Percentiles rank a stretch among this genome's conserved stretches.
Evolutionary conservation across 106 monocot genomes (phyloP).

Genomic region (Posidonia australis): DNA sequence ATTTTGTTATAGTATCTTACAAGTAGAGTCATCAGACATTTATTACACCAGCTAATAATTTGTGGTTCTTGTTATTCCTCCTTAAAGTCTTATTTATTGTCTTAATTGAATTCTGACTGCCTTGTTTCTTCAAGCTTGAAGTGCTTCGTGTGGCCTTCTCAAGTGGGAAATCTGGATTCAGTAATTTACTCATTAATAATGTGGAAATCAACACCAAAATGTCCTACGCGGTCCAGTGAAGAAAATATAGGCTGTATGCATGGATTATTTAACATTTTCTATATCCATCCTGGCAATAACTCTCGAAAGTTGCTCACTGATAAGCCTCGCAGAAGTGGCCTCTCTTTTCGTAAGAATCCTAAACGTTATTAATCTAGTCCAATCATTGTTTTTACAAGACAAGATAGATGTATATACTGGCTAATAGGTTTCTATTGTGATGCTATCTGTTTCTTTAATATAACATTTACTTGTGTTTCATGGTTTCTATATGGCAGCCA

Average conservation of each 20-base stretch:
- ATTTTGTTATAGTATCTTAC: too few relatives aligned
- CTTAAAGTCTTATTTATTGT: background rate
- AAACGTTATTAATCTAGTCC: background rate
- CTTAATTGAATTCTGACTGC: background rate
- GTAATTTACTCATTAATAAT: background rate
- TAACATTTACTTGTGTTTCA: too few relatives aligned
- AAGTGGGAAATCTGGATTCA: background rate
- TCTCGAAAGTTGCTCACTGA: constrained; percentile 7
- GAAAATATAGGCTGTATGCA: constrained; percentile 9
- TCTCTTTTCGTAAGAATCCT: background rate
- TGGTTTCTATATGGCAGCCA: too few relatives aligned
- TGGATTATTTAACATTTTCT: constrained; percentile 5
- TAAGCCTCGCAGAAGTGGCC: background rate
- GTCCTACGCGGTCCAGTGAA: background rate
- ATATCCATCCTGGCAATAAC: background rate
- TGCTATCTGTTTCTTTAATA: too few relatives aligned
- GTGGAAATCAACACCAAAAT: background rate
- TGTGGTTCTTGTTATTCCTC: too few relatives aligned
- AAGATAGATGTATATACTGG: too few relatives aligned
- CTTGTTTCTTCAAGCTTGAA: background rate
- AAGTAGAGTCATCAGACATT: too few relatives aligned
- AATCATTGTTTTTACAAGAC: background rate
- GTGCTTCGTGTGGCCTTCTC: background rate
- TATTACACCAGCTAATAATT: too few relatives aligned
- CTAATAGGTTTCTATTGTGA: too few relatives aligned